These are phyloP conservation scores for Russula foetens DNA, from an alignment of 768 basidiomycete genomes.

Conservation along the genomic window DNA sequence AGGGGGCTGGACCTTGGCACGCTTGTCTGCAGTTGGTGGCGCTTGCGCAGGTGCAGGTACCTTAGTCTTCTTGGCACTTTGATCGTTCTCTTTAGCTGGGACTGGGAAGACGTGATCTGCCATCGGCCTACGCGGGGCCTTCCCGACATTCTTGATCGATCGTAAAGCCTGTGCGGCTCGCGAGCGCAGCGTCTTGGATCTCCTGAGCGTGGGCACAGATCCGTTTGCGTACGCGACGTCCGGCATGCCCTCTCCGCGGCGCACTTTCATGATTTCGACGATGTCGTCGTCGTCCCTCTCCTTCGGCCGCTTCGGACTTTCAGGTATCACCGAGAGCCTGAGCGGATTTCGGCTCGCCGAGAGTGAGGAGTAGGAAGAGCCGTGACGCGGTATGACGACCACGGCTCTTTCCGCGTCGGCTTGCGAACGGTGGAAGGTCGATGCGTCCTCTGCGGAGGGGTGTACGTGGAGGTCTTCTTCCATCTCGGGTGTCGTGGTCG, in stretches of 20 bases:
- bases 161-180: slow-evolving; percentile 29
- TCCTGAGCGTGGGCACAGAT: slow-evolving; percentile 22
- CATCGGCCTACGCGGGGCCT: slow-evolving; percentile 15
- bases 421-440: slow-evolving; percentile 24
- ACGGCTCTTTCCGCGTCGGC: slow-evolving; percentile 23
- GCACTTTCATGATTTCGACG: slow-evolving; percentile 31
- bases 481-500: slow-evolving; percentile 25
- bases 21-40: neutral
- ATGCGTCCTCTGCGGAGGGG: slow-evolving; percentile 26
- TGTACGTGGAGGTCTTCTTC: slow-evolving; percentile 24
- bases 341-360: neutral
- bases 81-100: slow-evolving; percentile 5
- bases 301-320: slow-evolving; percentile 14
- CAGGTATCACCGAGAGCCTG: slow-evolving; percentile 6
- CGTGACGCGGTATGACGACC: slow-evolving; percentile 25
- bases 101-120: slow-evolving; percentile 5
- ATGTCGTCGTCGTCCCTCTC: slow-evolving; percentile 27
- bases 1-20: slow-evolving; percentile 11
- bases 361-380: slow-evolving; percentile 14
- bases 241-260: slow-evolving; percentile 25
- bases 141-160: slow-evolving; percentile 31
- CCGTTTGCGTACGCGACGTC: slow-evolving; percentile 20
- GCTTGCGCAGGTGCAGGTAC: neutral
- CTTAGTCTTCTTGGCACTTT: neutral
- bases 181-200: slow-evolving; percentile 29